Evolutionary conservation across 163 green algal genomes (phyloP), one percentile per base, ranked within the genome.

Genomic region (Coccomyxa subellipsoidea): DNA sequence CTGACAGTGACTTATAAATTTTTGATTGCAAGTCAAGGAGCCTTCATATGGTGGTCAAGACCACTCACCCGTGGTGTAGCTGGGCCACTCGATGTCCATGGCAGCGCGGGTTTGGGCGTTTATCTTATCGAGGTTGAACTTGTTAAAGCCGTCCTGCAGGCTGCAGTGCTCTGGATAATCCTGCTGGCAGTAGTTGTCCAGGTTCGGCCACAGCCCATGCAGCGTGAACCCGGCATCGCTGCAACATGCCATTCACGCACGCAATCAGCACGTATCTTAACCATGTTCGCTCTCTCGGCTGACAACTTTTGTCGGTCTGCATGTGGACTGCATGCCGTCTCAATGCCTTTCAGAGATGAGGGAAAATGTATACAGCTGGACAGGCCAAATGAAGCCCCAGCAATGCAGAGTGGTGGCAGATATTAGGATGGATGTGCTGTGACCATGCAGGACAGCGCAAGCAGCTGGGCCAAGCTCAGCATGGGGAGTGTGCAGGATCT

Each of bases 181-280:
- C n/a, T 32, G 10, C n/a, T 32, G 66, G 66, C 66, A 73, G 66
- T 18, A 8, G 8, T 73, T 73, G 66, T 73, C 66, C 66, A 73
- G 66, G 66, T 73, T 73, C 8, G 66, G 66, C 66, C 66, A 73
- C 66, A 73, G 66, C 21, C 66, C 66, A 34, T 73, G 66, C 66
- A 73, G 66, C 2, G 66, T 73, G 66, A 73, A 73, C 18, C 66
- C 66, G 10, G 27, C 66, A 34, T 3, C 2, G 21, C 66, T 73
- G 66, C 66, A 73, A 73, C n/a, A n/a, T n/a, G n/a, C n/a, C n/a
- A n/a, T n/a, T n/a, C n/a, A n/a, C n/a, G n/a, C n/a, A n/a, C n/a
- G n/a, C n/a, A n/a, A n/a, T n/a, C n/a, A 66, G 47, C 47, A 29
- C 47, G 12, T 66, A 12, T 66, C 12, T 66, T 12, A 66, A 66